Evolutionary conservation across 2,329 filamentous ascomycete genomes (phyloP), one percentile per base, ranked within the genome.

Genomic region (Clonostachys solani): DNA sequence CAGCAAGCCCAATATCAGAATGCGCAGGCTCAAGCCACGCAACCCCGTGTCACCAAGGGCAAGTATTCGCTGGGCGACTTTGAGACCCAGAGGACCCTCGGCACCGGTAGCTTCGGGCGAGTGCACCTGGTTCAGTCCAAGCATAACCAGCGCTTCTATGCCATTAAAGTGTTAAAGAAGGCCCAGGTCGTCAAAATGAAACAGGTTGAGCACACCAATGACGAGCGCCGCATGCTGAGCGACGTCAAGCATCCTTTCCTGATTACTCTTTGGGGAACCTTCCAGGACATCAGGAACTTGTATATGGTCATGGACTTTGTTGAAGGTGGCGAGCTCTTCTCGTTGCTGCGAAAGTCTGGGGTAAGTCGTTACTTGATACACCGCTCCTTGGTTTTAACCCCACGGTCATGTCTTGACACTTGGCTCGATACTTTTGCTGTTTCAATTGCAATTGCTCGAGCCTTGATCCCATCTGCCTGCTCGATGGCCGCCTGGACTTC

Each of bases 241-340:
- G 88, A 95, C 66, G 94, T 97, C 66, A 95, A 96, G 68, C 92
- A 99, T 69, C 92, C 94, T 12, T 99, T 99, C 72, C 77, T 99
- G 53, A 94, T 99, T 64, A 99, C 94, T 2, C 77, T 99, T 38
- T 99, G 94, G 94, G 94, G 94, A 49, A 99, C 94, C 10, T 99
- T 97, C 68, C 92, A 97, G 65, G 94, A 99, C 62, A 81, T 85
- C 44, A 91, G 85, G 71, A 97, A 96, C 65, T 75, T 99, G 35
- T 99, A 99, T 80, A 99, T 99, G 94, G 94, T 99, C 60, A 99
- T 99, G 94, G 94, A 99, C 68, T 99, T 99, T 73, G 92, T 99
- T 46, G 94, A 99, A 70, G 94, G 94, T 56, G 94, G 94, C 61
- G 94, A 99, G 75, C 77, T 99, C 47, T 99, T 99, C 67, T 97